Conservation (phyloP, 148 eudicot species). For the Nepenthes mirabilis region DNA sequence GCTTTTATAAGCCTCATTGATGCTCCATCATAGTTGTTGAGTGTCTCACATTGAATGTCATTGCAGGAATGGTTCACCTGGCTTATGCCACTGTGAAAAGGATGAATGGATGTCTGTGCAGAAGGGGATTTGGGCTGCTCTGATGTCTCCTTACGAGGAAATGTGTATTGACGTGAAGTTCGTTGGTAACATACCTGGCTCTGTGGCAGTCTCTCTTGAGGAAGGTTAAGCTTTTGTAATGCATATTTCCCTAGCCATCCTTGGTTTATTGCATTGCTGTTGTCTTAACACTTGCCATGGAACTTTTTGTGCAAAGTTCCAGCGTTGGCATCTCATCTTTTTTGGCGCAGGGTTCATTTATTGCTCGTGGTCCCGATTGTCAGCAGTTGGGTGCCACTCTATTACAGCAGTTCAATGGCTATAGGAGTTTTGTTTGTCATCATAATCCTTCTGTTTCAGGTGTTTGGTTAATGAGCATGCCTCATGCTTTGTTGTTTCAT, state of each 20-base stretch:
- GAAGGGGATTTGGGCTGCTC: conserved; percentile 60
- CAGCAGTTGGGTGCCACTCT: conserved; percentile 90
- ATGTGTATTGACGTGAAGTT: conserved; percentile 73
- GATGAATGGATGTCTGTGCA: conserved; percentile 62
- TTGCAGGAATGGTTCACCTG: conserved; percentile 74
- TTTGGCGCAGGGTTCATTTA: conserved; percentile 53
- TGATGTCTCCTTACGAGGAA: conserved; percentile 71
- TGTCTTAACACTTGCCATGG: neutral
- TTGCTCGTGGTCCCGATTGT: conserved; percentile 70
- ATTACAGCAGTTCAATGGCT: conserved; percentile 89
- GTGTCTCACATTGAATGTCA: conserved; percentile 1
- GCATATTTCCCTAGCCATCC: neutral
- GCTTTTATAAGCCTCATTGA: neutral
- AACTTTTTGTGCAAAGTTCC: conserved; percentile 47
- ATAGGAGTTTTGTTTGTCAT: conserved; percentile 77
- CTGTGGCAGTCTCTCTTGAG: conserved; percentile 51
- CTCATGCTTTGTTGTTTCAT: neutral
- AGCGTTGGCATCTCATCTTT: conserved; percentile 66
- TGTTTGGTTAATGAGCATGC: conserved; percentile 11
- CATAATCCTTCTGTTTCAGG: conserved; percentile 89
- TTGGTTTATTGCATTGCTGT: neutral
- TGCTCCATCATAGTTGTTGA: neutral
- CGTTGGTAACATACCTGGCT: conserved; percentile 53
- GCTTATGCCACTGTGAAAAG: conserved; percentile 68
- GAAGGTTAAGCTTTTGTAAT: conserved; percentile 37